Evolutionary conservation across 108 stramenopile genomes (phyloP), one percentile per base, ranked within the genome.

Genomic region (Conticribra weissflogii): DNA sequence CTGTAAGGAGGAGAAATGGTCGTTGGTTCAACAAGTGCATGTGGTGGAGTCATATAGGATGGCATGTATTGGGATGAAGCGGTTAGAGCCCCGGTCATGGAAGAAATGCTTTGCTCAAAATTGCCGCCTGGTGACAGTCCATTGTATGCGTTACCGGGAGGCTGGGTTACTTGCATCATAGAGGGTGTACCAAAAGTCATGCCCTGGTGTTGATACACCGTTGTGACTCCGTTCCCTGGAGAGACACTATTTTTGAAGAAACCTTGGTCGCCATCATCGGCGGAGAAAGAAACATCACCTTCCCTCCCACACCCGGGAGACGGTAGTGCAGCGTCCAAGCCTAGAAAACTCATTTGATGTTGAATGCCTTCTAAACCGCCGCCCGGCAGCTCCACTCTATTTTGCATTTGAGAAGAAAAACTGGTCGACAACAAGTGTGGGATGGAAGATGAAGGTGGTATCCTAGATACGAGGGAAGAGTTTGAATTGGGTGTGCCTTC

Each of bases 381-480:
- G 7, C 36, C 36, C 33, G 33, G 54, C 31, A 34, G 59, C 50
- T 19, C 33, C 34, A 34, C 27, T 30, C 8, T 0, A 16, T n/a
- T 21, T 65, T 17, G 50, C 7, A 53, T 55, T 55, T 17, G 22
- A 54, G 50, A 51, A n/a, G 50, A 51, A 22, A 51, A 21, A 51
- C 50, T 51, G 17, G 65, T n/a, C 23, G 54, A 55, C 19, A 66
- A 23, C 33, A 66, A 54, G 33, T 72, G 71, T 22, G 71, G 71
- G 46, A 72, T 72, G 9, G 71, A 72, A 24, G 71, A 72, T 8
- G 71, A 33, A 45, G 61, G 32, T 29, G 44, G 52, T 48, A 45
- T 25, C 49, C 0, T 48, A 9, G 18, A 16, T 55, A 25, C 58
- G 52, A 19, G 45, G 18, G 27, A 44, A 36, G 47, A 32, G 15